Conservation (phyloP, 345 rosid species). For the Boechera stricta region DNA sequence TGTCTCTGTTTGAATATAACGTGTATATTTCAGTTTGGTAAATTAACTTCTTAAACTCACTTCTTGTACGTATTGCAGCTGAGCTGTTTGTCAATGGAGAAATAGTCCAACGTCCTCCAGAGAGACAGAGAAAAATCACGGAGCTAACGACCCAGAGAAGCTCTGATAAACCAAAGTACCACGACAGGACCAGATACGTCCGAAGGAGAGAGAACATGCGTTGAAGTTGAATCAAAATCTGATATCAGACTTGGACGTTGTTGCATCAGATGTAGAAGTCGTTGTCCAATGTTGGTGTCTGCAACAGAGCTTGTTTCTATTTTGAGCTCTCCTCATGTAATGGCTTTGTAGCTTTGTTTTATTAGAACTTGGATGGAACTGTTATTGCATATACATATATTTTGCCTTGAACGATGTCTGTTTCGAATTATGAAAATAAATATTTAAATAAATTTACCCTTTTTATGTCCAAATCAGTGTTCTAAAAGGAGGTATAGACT, state of each 20-base stretch:
- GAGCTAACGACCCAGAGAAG: conserved; percentile 87
- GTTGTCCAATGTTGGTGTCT: conserved; percentile 10
- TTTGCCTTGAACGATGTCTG: background rate
- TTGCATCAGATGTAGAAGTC: background rate
- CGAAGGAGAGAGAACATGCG: conserved; percentile 77
- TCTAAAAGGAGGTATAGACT: too few relatives aligned
- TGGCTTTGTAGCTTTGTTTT: conserved; percentile 14
- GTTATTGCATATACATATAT: background rate
- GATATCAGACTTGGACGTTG: background rate
- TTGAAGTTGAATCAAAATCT: conserved; percentile 27
- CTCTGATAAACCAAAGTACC: conserved; percentile 85
- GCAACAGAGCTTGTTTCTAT: background rate
- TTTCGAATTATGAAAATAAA: background rate
- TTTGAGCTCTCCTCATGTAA: background rate
- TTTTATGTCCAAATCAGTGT: too few relatives aligned
- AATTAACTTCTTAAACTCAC: background rate
- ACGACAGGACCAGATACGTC: conserved; percentile 83
- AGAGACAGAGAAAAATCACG: conserved; percentile 87
- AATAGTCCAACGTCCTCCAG: conserved; percentile 87
- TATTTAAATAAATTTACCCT: background rate
- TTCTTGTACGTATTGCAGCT: conserved; percentile 54
- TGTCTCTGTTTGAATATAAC: background rate
- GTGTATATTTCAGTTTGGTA: background rate
- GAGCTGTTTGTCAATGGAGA: conserved; percentile 90
- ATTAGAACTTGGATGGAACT: conserved; percentile 8